Evolutionary conservation across 2,329 filamentous ascomycete species (phyloP), one percentile per base, ranked within the genome.

Genomic region (Aspergillus sp.): DNA sequence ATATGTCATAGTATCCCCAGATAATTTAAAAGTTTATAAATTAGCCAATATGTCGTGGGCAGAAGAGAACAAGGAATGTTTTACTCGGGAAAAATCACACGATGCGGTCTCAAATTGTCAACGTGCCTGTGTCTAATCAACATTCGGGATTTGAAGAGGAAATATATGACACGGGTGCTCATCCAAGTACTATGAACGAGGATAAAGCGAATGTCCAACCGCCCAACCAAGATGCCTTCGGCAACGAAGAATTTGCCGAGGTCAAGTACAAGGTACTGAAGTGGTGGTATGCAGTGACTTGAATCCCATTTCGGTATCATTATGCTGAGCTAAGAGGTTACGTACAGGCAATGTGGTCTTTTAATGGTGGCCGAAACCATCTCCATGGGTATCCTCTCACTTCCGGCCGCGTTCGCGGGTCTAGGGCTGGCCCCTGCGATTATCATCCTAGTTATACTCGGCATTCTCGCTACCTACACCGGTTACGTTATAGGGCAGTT

Each of bases 331-430:
- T 38, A 30, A 7, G 23, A 39, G 7, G 13, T 25, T n/a, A 17
- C 7, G 3, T 25, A 69, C 7, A 70, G 67, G 66, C 65, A 72
- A 53, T 61, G 61, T 35, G 64, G 65, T 45, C 57, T 70, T 55
- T 60, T 79, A 50, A 79, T 80, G 73, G 75, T 77, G 45, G 74
- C 76, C 45, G 74, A 77, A 55, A 73, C 74, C 32, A 74, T 76
- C 50, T 72, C 74, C 5, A 65, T 77, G 25, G 74, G 74, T 33
- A 70, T 66, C 33, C 62, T 75, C 49, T 73, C 71, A 44, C 63
- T 74, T 20, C 71, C 74, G 7, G 67, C 64, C 41, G 70, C 71
- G 23, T 74, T 75, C 46, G 71, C 71, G 3, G 71, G 63, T 6
- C 58, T 75, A 4, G 73, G 73, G 35, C 73, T 75, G 69, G 66